Evolutionary conservation across 2,329 filamentous ascomycete genomes (phyloP), one percentile per base, ranked within the genome.

Genomic region (Cytospora mali): DNA sequence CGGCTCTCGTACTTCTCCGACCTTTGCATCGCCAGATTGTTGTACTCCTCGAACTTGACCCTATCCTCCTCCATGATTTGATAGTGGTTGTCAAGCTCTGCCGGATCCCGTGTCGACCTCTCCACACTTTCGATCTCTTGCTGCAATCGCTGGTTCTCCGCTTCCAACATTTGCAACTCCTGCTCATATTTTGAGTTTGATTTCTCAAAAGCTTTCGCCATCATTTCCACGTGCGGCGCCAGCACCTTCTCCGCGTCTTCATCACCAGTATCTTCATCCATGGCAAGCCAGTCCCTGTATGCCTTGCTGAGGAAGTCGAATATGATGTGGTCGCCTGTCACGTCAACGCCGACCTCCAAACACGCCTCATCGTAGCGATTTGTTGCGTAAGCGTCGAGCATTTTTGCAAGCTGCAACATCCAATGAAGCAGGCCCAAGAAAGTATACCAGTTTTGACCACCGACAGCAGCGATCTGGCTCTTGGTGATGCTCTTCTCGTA

Each of bases 331-430:
- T 99, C 93, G 5, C 91, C 91, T 13, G 84, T 88, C 29, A 98
- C 88, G 74, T 99, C 95, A 52, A 95, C 86, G 1, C 94, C 95
- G 31, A 87, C 89, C 70, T 97, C 94, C 49, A 90, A 83, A 73
- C 93, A 97, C 1, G 93, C 93, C 58, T 97, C 90, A 68, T 97
- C 93, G 74, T 97, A 99, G 53, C 87, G 87, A 63, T 93, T 89
- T 60, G 80, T 76, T 1, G 86, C 81, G 72, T 93, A 98, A 25
- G 90, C 85, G 66, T 98, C 93, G 72, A 98, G 86, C 89, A 98
- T 96, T 69, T 94, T 89, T 5, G 92, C 92, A 57, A 99, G 81
- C 75, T 98, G 93, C 94, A 99, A 97, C 88, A 99, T 94, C 95
- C 95, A 99, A 77, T 99, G 93, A 56, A 99, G 81, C 74, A 99